Base-by-base conservation (phyloP, 2,329 filamentous ascomycete genomes). In the Pestalotiopsis sp. region DNA sequence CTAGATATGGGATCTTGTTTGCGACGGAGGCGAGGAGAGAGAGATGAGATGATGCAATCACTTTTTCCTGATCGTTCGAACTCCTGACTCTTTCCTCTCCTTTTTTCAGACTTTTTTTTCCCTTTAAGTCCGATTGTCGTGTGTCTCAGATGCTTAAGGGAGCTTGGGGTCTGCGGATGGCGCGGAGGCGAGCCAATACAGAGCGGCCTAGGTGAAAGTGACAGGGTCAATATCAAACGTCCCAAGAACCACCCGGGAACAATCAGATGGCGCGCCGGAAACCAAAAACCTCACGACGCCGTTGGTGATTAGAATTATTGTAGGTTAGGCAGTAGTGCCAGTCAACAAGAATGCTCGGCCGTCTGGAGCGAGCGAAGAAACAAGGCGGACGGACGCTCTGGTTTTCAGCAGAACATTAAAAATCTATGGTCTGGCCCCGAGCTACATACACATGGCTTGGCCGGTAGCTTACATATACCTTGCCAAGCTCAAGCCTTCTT, bases 141-240 rank as follows among this genome's bases (percentile, higher is more conserved):
- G 45, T 57, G 67, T 70, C 49, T 67, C 67, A 45, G 66, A 64
- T 2, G 52, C 39, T 45, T 59, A 62, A 36, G 59, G 67, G 23
- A 69, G 36, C 39, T 59, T 41, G 27, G 66, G 13, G 64, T 11
- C 45, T 66, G 64, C 65, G 56, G 65, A 27, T 60, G 56, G 9
- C 52, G 56, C 65, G 65, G 65, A 52, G 45, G 45, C 57, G 65
- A 67, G 52, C 58, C 52, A 49, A 59, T 59, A 38, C 31, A 14
- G 20, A 39, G 13, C 65, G 64, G 49, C 25, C 39, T n/a, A 57
- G 41, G 20, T 25, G 20, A n/a, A 49, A 25, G n/a, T 11, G 39
- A 64, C 38, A 52, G 45, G 45, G 61, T 14, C 61, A 39, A 56
- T 49, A 31, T 49, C 20, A 56, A 66, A 66, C 63, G 23, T 23